Evolutionary conservation across 2,329 filamentous ascomycete species (phyloP).

Genomic region (Calonectria ilicicola): DNA sequence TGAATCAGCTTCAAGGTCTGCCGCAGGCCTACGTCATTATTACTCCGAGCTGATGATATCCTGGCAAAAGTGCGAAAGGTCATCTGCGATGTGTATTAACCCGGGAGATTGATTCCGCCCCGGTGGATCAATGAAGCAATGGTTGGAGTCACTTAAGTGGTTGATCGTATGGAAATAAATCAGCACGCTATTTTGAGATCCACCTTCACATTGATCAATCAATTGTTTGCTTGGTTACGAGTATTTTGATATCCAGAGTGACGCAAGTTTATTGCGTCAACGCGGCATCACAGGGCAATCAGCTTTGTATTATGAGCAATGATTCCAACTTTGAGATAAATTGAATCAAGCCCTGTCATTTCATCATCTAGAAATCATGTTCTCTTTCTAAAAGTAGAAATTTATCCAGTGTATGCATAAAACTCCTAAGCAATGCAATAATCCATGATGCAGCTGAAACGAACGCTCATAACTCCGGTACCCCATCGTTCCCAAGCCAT

Average conservation of each 20-base stretch:
- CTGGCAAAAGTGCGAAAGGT: not conserved
- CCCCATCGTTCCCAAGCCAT: not conserved
- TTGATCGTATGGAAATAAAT: not conserved
- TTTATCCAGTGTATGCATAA: not conserved
- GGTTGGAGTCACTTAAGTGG: not conserved
- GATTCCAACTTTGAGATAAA: too few species aligned
- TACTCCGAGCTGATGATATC: not conserved
- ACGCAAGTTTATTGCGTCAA: not conserved
- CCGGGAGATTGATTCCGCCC: not conserved
- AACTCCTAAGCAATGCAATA: not conserved
- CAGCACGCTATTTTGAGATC: not conserved
- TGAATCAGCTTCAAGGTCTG: not conserved
- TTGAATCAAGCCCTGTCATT: not conserved
- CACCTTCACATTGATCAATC: not conserved
- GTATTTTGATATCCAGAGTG: too few species aligned
- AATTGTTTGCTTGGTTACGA: not conserved
- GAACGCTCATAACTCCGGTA: not conserved
- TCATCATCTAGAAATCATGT: not conserved
- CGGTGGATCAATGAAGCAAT: not conserved
- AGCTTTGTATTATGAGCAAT: not conserved
- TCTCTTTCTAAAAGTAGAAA: not conserved
- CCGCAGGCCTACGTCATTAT: not conserved
- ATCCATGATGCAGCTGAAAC: not conserved
- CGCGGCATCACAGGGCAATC: too few species aligned
- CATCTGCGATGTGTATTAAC: not conserved